phyloP scores from a whole-genome alignment of 208 protist species.

The Sergeia podlipaevii region DNA sequence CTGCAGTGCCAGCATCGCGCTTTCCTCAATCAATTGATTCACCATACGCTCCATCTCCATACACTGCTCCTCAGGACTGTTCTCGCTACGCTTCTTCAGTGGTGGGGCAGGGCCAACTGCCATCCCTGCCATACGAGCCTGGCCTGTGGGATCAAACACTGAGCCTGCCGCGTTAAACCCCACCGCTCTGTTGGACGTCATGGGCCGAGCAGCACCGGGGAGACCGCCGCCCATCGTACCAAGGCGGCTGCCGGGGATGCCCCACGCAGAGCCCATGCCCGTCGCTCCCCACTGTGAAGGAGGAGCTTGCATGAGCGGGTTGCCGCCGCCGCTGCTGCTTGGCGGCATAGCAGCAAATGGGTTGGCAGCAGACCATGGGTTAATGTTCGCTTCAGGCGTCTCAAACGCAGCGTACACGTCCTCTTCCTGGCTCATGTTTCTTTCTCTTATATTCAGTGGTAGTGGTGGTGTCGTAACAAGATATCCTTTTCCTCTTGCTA shows the following conservation, averaged over 20 bases:
- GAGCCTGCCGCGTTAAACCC: slow-evolving; percentile 72
- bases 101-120: slow-evolving; percentile 82
- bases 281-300: slow-evolving; percentile 75
- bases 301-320: slow-evolving; percentile 75
- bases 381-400: slow-evolving; percentile 30
- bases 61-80: slow-evolving; percentile 91
- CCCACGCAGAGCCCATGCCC: slow-evolving; percentile 65
- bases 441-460: neutral
- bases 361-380: slow-evolving; percentile 36
- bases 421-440: slow-evolving; percentile 33
- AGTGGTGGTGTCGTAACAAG: too few species aligned
- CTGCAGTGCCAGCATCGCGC: slow-evolving; percentile 83
- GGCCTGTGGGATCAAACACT: slow-evolving; percentile 81
- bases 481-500: neutral
- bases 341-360: slow-evolving; percentile 25
- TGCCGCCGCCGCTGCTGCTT: slow-evolving; percentile 25
- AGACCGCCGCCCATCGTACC: slow-evolving; percentile 60
- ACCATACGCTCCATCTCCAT: slow-evolving; percentile 93
- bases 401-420: slow-evolving; percentile 82
- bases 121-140: slow-evolving; percentile 59
- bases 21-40: slow-evolving; percentile 94
- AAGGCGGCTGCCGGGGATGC: slow-evolving; percentile 54
- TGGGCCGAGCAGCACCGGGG: slow-evolving; percentile 67
- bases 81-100: slow-evolving; percentile 89
- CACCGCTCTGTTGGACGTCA: slow-evolving; percentile 92